Percentiles rank a stretch among this genome's conserved stretches.
Evolutionary conservation across 306 rosid species (phyloP).

Genomic region (Arachis stenosperma): DNA sequence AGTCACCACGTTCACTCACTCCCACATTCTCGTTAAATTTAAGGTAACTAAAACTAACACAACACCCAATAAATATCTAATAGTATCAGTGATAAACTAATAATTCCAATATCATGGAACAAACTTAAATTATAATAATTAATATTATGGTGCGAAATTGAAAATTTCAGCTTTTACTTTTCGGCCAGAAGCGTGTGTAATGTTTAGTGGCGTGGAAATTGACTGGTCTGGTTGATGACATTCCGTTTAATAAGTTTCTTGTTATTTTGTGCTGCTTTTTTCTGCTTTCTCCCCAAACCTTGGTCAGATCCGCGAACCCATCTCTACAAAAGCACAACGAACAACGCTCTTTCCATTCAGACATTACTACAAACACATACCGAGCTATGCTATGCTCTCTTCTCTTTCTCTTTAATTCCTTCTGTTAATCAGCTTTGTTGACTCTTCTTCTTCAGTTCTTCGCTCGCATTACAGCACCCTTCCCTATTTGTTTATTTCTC

Average conservation of each 20-base stretch:
- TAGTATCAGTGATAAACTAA: too few species aligned
- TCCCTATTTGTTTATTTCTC: neutral
- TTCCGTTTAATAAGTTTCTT: conserved; percentile 7
- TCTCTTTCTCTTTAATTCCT: neutral
- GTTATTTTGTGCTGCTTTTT: neutral
- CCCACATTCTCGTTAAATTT: conserved; percentile 7
- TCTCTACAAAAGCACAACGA: conserved; percentile 15
- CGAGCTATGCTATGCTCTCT: neutral
- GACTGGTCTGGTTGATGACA: conserved; percentile 27
- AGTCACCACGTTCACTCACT: conserved; percentile 3
- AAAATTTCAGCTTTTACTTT: neutral
- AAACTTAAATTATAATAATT: too few species aligned
- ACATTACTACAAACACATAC: conserved; percentile 14
- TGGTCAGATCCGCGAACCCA: neutral
- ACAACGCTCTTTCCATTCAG: conserved; percentile 1
- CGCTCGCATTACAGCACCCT: neutral
- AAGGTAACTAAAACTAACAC: conserved; percentile 17
- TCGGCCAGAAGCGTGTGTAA: neutral
- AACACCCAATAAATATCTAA: neutral
- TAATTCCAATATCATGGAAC: too few species aligned
- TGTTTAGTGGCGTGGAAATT: conserved; percentile 25
- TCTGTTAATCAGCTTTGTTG: neutral
- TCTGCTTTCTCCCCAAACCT: conserved; percentile 7
- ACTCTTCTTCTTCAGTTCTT: neutral
- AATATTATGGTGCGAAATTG: neutral